A percentile compares a stretch with the other conserved stretches of the same genome.
These are phyloP conservation scores for Verbena officinalis DNA, from an alignment of 257 asterid species.

Conservation along the genomic window DNA sequence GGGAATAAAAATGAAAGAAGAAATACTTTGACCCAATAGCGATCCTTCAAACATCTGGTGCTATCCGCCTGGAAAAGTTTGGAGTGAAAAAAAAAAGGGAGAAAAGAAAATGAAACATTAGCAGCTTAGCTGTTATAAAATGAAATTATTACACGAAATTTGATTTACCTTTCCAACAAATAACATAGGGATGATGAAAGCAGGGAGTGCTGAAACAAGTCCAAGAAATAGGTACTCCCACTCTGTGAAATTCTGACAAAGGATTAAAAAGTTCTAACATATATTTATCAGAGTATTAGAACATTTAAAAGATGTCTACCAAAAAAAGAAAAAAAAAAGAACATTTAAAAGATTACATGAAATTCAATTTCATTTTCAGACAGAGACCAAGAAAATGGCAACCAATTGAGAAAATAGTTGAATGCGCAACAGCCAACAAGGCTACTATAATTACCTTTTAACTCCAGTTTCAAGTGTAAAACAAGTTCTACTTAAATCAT, in stretches of 20 bases:
- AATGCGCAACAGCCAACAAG: no score
- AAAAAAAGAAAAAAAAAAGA: no score
- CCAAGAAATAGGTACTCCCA: slow-evolving; percentile 74
- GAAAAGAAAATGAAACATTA: not conserved
- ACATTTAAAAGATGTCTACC: no score
- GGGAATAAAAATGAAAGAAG: no score
- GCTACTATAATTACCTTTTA: no score
- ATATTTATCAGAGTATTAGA: no score
- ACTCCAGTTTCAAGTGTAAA: no score
- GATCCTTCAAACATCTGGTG: slow-evolving; percentile 57
- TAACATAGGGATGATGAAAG: slow-evolving; percentile 60
- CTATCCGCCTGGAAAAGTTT: slow-evolving; percentile 68
- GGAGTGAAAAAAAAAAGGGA: slow-evolving; percentile 11
- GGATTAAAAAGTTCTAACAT: slow-evolving; percentile 12
- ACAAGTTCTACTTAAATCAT: no score
- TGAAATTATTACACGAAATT: slow-evolving; percentile 2
- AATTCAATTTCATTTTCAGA: no score
- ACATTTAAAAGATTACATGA: no score
- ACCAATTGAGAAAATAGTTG: no score
- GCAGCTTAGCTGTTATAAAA: not conserved
- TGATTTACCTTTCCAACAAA: slow-evolving; percentile 64
- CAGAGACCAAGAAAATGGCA: no score
- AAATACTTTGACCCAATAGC: slow-evolving; percentile 92
- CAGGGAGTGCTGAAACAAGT: slow-evolving; percentile 79
- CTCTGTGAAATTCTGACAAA: slow-evolving; percentile 60